Conservation (phyloP, 2,329 filamentous ascomycete genomes). For the Pochonia chlamydosporia region DNA sequence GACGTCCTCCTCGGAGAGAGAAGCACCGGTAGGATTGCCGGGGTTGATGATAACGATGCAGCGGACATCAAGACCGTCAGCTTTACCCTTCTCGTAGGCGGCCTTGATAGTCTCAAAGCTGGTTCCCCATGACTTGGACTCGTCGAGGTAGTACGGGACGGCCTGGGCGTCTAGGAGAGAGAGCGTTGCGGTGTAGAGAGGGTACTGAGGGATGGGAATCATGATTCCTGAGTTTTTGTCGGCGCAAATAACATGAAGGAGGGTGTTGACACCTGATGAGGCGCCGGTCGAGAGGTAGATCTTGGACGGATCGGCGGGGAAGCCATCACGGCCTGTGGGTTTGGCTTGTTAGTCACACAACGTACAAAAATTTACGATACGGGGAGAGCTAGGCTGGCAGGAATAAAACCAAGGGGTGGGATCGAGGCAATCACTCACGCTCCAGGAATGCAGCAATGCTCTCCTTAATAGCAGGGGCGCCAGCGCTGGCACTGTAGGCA, state of each 20-base stretch:
- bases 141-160: conserved; percentile 92
- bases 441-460: conserved; percentile 92
- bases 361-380: too few relatives aligned
- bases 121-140: conserved; percentile 81
- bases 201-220: conserved; percentile 95
- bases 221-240: conserved; percentile 74
- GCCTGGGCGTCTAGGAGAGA: conserved; percentile 76
- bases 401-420: conserved; percentile 1
- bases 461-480: conserved; percentile 78
- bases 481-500: conserved; percentile 92
- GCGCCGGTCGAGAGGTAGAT: conserved; percentile 91
- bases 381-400: too few relatives aligned
- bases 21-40: conserved; percentile 92
- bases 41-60: conserved; percentile 98
- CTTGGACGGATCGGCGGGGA: conserved; percentile 69
- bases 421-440: conserved; percentile 43
- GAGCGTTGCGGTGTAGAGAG: conserved; percentile 91
- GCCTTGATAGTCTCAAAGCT: conserved; percentile 71
- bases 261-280: conserved; percentile 89
- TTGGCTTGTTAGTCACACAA: too few relatives aligned
- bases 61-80: conserved; percentile 77
- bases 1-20: conserved; percentile 72
- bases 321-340: conserved; percentile 71
- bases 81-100: conserved; percentile 68
- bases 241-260: conserved; percentile 84